Conservation (phyloP, 2,329 filamentous ascomycete genomes). For the Clarireedia hainanense region DNA sequence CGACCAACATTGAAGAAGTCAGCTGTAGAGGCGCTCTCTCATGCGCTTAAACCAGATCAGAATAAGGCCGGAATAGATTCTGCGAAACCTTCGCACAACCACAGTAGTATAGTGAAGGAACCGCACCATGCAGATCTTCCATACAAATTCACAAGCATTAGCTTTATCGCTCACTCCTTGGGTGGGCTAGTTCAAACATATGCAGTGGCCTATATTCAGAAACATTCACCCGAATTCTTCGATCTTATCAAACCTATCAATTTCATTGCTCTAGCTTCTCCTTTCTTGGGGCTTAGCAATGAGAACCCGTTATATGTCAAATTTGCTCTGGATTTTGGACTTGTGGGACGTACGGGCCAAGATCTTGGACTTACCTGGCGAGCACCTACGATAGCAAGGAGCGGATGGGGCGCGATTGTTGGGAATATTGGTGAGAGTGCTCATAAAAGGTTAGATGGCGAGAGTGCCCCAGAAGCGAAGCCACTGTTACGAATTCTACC, state of each 20-base stretch:
- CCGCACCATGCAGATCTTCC: conserved; percentile 40
- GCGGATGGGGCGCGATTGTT: conserved; percentile 82
- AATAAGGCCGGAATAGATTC: conserved; percentile 36
- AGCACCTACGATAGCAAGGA: conserved; percentile 75
- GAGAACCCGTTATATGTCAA: conserved; percentile 97
- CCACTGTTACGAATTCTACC: conserved; percentile 82
- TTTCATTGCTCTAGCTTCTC: conserved; percentile 81
- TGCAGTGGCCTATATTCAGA: conserved; percentile 92
- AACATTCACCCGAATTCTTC: conserved; percentile 89
- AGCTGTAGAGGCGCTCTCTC: conserved; percentile 35
- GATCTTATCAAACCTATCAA: conserved; percentile 79
- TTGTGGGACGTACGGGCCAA: conserved; percentile 92
- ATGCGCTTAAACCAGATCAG: conserved; percentile 31
- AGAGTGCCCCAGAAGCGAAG: conserved; percentile 71
- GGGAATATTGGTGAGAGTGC: conserved; percentile 68
- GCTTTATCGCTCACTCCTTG: conserved; percentile 86
- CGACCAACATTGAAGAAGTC: conserved; percentile 52
- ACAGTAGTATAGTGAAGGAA: conserved; percentile 50
- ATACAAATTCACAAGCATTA: conserved; percentile 89
- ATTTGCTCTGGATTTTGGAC: conserved; percentile 90
- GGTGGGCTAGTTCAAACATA: conserved; percentile 89
- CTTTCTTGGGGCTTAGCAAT: conserved; percentile 86
- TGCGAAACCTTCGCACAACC: conserved; percentile 45
- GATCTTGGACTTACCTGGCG: conserved; percentile 93
- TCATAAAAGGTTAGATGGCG: conserved; percentile 49